Base-by-base conservation (phyloP, 176 grass and related monocot species). In the Aechmea fasciata region DNA sequence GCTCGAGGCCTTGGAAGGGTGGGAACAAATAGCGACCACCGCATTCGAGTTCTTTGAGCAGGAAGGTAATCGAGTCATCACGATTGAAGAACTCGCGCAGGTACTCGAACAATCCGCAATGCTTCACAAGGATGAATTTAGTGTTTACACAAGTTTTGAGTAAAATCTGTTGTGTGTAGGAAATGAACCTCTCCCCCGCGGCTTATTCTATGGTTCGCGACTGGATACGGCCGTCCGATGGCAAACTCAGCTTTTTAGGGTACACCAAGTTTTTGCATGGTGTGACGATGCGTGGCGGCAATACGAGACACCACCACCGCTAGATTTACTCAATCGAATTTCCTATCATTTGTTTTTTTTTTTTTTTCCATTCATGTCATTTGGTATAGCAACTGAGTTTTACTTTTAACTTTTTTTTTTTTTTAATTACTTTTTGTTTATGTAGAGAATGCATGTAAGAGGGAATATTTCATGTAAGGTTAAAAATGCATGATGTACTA, bases 241-340 rank as follows among this genome's bases (percentile, higher is more conserved):
- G 84, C 63, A 99, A 78, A 72, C 87, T 99, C 78, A 99, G 82
- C 77, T 90, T 88, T 76, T 49, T 99, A 75, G 95, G 95, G 28
- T 99, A 86, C 70, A 94, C 90, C 77, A 99, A 94, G 74, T 93
- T 99, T 86, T 99, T 99, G 81, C 95, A 99, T 82, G 95, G 95
- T 70, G 79, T 99, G 51, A 99, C 90, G 0, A 78, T 90, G 75
- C 84, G 95, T 23, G 87, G 82, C 53, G 77, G 77, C 75, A 94
- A 85, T 11, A 63, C 72, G 11, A 99, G 90, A 78, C 78, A 86
- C 53, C 79, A 84, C 1, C 80, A 73, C 25, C 33, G 33, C 33
- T 41, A 41, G 33, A 41, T 41, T 41, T 41, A 41, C 33, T 41
- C 33, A 41, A 41, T 41, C 90, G 68, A 82, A 55, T 10, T 79